Base-by-base conservation (phyloP, 805 yeast genomes). In the Zygoascus bituminiphila region DNA sequence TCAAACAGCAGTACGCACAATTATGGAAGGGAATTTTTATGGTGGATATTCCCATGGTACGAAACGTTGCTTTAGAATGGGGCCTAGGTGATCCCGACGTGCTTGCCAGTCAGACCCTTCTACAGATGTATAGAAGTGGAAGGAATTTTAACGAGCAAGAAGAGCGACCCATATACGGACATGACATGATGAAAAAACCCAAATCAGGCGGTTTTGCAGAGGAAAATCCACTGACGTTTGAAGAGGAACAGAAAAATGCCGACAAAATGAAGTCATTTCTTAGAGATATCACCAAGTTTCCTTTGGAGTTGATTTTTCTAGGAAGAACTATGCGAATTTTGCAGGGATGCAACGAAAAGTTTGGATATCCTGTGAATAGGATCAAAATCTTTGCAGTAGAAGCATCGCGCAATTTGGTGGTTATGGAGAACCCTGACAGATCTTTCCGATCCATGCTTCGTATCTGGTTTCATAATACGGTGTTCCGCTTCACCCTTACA, bases 311-410 rank as follows among this genome's bases (percentile, higher is more conserved):
- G 47, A 70, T 81, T 17, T 84, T 84, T 56, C 65, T 85, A 5
- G 78, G 83, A 47, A 67, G 91, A 57, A 73, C 85, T 9, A 81
- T 83, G 83, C 69, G 89, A 51, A 83, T 84, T 69, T 74, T 85
- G 45, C 91, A 84, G 60, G 80, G 79, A 21, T 63, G 82, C 53
- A 84, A 85, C 61, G 78, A 77, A 54, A 67, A 67, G 31, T 77
- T 76, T 60, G 86, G 82, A 3, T 76, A 87, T 14, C 91, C 89
- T 0, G 82, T 83, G n/a, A 84, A 84, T 61, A 70, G 93, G 49
- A 65, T 84, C 54, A 80, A 79, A 50, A 59, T 81, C 24, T 68
- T 84, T 47, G 84, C 85, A 0, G 63, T 68, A 14, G 79, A 77
- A 56, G 86, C 87, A 0, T 54, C 65, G 23, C 29, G 33, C 10